Evolutionary conservation across 495 filamentous ascomycete genomes (phyloP), one percentile per base, ranked within the genome.

Genomic region (Penicillium dipodomyicola): DNA sequence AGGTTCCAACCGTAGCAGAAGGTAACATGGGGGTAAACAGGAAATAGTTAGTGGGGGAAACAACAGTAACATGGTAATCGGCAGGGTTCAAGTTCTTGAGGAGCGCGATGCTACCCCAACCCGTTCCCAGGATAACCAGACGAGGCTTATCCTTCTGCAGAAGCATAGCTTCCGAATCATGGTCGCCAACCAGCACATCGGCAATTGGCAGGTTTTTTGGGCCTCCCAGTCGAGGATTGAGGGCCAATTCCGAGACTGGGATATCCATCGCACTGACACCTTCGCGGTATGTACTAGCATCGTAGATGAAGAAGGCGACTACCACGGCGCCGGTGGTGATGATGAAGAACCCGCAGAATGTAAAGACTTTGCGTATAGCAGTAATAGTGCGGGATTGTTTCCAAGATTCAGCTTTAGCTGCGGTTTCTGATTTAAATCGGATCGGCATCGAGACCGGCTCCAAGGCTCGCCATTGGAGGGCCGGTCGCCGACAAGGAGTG

Each of bases 21-120:
- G 95, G 95, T 20, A 99, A 78, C 90, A 99, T 96, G 3, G 95
- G 95, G 2, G 95, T 97, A 70, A 97, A 99, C 37, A 97, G 72
- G 74, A 99, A 99, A 74, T 97, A 95, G 62, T 97, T 97, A 29
- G 86, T 87, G 1, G 95, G 92, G 1, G 90, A 94, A 42, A 99
- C 86, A 35, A 97, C 90, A 12, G 92, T 96, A 62, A 97, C 84
- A 70, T 97, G 91, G 66, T 96, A 98, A 60, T 95, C 86, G 5
- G 89, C 90, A 3, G 92, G 87, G 45, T 92, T 87, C 54, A 99
- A 75, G 52, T 87, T 87, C 75, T 99, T 99, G 17, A 99, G 72
- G 40, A 99, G 76, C 19, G 92, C 89, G 55, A 99, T 87, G 62
- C 90, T 91, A 49, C 92, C 95, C 95, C 95, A 99, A 25, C 95